Base-by-base conservation (phyloP, 1,284 basidiomycete genomes). In the Sanghuangporus sanghuang region DNA sequence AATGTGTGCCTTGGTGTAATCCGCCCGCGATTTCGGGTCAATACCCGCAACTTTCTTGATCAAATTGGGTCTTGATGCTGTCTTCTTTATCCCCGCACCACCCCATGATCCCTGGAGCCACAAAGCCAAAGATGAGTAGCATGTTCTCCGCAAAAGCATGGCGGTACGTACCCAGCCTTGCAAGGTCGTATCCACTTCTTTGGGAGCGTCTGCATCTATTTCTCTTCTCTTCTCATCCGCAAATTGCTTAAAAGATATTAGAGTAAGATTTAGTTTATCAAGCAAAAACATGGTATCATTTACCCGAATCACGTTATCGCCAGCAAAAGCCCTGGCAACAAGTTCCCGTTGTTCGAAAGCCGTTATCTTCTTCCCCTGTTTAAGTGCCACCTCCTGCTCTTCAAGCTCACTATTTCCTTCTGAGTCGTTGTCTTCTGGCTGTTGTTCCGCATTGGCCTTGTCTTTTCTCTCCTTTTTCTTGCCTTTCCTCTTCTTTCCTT, bases 311-410 rank as follows among this genome's bases (percentile, higher is more conserved):
- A 98, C 96, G 71, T 98, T 92, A 74, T 99, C 96, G 1, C 93
- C 94, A 0, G 96, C 96, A 78, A 99, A 99, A 0, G 96, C 97
- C 65, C 89, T 85, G 0, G 95, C 91, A 7, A 99, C 95, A 4
- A 99, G 81, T 67, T 97, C 92, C 27, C 91, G 83, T 73, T 97
- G 95, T 72, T 90, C 81, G 73, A 95, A 92, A 0, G 89, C 89
- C 56, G 80, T 81, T 1, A 82, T 69, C 77, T 64, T 81, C 80
- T 55, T 73, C 74, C 68, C 81, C 80, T 6, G 74, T 77, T 66
- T 72, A 2, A 83, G 69, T 0, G 72, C 71, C 54, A 76, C 77
- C 67, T 89, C 87, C 68, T 90, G 88, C 49, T 81, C 86, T 54
- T 90, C 85, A 35, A 87, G 73, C 73, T 89, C 89, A 68, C 85